Evolutionary conservation across 768 basidiomycete genomes (phyloP).

Genomic region (Kwoniella bestiolae): DNA sequence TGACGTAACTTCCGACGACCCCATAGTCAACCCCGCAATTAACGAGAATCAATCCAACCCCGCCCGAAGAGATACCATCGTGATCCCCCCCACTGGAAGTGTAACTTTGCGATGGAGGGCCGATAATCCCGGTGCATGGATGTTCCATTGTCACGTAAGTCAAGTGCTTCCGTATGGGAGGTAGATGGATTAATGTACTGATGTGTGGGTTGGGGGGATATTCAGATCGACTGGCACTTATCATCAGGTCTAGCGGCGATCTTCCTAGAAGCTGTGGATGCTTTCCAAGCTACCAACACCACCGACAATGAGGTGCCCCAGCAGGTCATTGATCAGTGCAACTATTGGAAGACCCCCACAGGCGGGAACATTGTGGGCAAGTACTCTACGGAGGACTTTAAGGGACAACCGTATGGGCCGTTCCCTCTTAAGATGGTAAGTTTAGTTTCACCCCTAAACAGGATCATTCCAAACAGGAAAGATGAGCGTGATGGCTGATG

Average conservation of each 20-base stretch:
- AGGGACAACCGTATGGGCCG: constrained; percentile 66
- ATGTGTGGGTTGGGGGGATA: not conserved
- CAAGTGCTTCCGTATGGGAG: not conserved
- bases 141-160: constrained; percentile 64
- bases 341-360: constrained; percentile 63
- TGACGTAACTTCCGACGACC: constrained; percentile 72
- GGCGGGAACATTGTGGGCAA: constrained; percentile 89
- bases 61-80: constrained; percentile 86
- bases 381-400: constrained; percentile 68
- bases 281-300: constrained; percentile 62
- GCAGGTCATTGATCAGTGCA: constrained; percentile 73
- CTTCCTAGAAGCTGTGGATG: constrained; percentile 78
- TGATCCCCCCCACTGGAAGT: constrained; percentile 70
- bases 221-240: constrained; percentile 55
- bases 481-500: too few relatives aligned
- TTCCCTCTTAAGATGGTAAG: constrained; percentile 72
- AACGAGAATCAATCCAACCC: constrained; percentile 81
- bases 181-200: not conserved
- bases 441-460: constrained; percentile 13
- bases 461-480: too few relatives aligned
- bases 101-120: constrained; percentile 78
- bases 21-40: constrained; percentile 76
- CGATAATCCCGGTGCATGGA: constrained; percentile 88
- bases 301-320: constrained; percentile 63
- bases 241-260: constrained; percentile 75